Evolutionary conservation across 73 alveolate genomes (phyloP).

Genomic region (Halteria grandinella): DNA sequence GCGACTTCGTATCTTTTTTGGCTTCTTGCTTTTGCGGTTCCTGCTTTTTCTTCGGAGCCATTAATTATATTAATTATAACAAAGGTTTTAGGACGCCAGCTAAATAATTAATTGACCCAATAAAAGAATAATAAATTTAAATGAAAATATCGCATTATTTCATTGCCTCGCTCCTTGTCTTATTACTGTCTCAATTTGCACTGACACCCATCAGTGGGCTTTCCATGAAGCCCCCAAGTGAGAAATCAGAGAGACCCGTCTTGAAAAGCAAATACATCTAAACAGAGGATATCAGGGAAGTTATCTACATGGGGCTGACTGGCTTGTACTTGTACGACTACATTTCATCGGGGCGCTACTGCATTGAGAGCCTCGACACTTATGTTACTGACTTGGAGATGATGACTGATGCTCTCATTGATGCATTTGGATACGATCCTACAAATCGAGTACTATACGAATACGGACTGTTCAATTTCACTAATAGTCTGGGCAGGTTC

Average conservation of each 20-base stretch:
- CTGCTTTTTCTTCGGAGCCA: no score
- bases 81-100: no score
- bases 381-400: conserved; percentile 10
- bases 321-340: conserved; percentile 19
- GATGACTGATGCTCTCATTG: background rate
- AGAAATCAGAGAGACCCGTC: background rate
- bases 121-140: no score
- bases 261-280: background rate
- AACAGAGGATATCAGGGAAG: background rate
- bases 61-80: no score
- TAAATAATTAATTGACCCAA: no score
- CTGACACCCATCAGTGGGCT: background rate
- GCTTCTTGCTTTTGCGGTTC: background rate
- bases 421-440: background rate
- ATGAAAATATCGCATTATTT: no score
- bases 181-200: background rate
- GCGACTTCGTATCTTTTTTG: background rate
- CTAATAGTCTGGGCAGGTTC: conserved; percentile 32
- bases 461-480: conserved; percentile 13
- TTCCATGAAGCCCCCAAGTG: background rate
- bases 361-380: background rate
- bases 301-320: conserved; percentile 25
- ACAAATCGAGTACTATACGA: no score
- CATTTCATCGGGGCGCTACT: background rate
- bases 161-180: background rate